phyloP scores from a whole-genome alignment of 192 early-diverging fungal species.

The Podochytrium sp. region DNA sequence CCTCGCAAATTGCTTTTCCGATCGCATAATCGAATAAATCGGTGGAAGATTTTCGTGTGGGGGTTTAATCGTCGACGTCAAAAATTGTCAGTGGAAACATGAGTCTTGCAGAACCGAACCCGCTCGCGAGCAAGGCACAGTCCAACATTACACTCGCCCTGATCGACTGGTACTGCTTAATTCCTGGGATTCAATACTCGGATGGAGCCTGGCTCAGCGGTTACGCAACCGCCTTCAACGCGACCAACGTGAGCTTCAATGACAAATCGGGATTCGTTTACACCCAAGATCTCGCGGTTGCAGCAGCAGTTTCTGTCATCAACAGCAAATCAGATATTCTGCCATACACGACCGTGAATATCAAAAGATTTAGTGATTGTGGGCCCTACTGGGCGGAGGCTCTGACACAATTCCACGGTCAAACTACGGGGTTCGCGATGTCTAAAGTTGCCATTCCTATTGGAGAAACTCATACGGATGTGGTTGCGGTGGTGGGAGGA shows the following conservation, averaged over 20 bases:
- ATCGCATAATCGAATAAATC: too few species aligned
- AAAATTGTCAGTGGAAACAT: too few species aligned
- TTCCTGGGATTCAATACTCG: not conserved
- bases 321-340: constrained; percentile 5
- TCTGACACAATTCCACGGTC: not conserved
- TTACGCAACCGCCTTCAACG: not conserved
- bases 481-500: not conserved
- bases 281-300: not conserved
- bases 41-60: too few species aligned
- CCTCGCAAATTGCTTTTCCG: too few species aligned
- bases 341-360: not conserved
- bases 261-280: not conserved
- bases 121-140: not conserved
- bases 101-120: too few species aligned
- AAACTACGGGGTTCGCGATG: not conserved
- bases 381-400: not conserved
- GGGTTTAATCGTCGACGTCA: too few species aligned
- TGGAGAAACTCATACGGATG: not conserved
- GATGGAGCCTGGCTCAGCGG: not conserved
- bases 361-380: not conserved
- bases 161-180: not conserved
- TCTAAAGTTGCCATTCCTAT: not conserved
- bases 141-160: constrained; percentile 3
- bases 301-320: not conserved
- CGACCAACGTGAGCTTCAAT: not conserved